Evolutionary conservation across 1,284 basidiomycete species (phyloP), one percentile per base, ranked within the genome.

Genomic region (Kwoniella shivajii): DNA sequence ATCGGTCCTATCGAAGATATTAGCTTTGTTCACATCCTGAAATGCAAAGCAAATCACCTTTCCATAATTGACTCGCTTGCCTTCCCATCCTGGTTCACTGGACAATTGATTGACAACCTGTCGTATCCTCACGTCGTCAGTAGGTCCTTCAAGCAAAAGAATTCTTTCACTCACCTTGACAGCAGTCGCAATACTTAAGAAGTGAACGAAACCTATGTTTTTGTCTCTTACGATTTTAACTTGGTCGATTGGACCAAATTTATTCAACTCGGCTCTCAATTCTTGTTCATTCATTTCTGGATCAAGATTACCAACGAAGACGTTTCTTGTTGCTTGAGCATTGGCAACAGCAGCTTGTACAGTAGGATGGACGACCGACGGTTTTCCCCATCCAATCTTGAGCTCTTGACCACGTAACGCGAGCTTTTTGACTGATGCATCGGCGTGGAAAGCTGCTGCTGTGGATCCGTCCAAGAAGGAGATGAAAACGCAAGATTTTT

Each of bases 161-260:
- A 9, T 10, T 2, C 13, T 22, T n/a, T 11, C 22, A 63, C 76
- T 49, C 58, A 90, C 91, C 87, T 95, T 95, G 66, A 89, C 94
- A 30, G 93, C 93, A 37, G 89, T 86, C 13, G 88, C 84, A 74
- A 97, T 95, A 76, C 88, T 91, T 69, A 96, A 80, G 82, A 96
- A 97, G 79, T 97, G 93, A 37, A 97, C 90, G 74, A 97, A 97
- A 6, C 92, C 93, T 63, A 96, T 96, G 72, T 94, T 93, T 84
- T 96, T 96, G 82, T 97, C 93, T 60, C 92, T 82, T 38, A 96
- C 93, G 71, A 96, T 95, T 84, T 97, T 97, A 74, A 97, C 92
- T 76, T 96, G 93, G 78, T 97, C 93, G 72, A 97, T 96, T 41
- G 93, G 82, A n/a, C 93, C 93, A 70, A 93, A 97, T 38, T 88